Base-by-base conservation (phyloP, 805 yeast genomes). In the Kluyveromyces siamensis region DNA sequence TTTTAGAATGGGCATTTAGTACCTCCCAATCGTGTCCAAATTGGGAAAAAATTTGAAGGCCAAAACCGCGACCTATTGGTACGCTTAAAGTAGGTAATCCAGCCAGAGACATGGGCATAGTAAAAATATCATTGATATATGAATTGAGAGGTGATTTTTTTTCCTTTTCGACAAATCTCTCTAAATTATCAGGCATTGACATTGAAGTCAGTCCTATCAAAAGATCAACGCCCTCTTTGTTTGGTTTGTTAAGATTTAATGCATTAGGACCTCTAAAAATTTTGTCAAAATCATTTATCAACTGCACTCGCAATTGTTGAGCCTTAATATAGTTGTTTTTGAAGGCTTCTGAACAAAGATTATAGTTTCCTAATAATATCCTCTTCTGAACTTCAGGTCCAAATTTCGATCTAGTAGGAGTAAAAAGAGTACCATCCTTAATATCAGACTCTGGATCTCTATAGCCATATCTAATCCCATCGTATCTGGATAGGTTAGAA, bases 51-150 rank as follows among this genome's bases (percentile, higher is more conserved):
- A 93, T 55, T 61, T 95, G 98, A 27, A 93, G 69, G 0, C 96
- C 96, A 10, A 77, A 67, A 1, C 67, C 65, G 1, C 67, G 64
- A 6, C 53, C 58, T 56, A 75, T 73, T 0, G 99, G 99, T 2
- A 90, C 69, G 1, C 84, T 76, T 10, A 91, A 73, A 0, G 96
- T 79, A 0, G 99, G 99, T 1, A 91, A 63, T 0, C 98, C 98
- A 0, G 96, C 95, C 50, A 95, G 67, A 1, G 96, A 89, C 39
- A 93, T 85, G 0, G 99, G 97, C 5, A 89, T 84, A 0, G 96
- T 87, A 49, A 89, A 73, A 0, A 85, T 79, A 65, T 93, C 99
- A 63, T 88, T 86, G 47, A 83, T 72, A 57, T 85, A 89, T 16
- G 83, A 75, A 42, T 79, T 79, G 4, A 84, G 71, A 2, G 84